phyloP scores from a whole-genome alignment of 352 stramenopile genomes.

The Pythium plurisporium region DNA sequence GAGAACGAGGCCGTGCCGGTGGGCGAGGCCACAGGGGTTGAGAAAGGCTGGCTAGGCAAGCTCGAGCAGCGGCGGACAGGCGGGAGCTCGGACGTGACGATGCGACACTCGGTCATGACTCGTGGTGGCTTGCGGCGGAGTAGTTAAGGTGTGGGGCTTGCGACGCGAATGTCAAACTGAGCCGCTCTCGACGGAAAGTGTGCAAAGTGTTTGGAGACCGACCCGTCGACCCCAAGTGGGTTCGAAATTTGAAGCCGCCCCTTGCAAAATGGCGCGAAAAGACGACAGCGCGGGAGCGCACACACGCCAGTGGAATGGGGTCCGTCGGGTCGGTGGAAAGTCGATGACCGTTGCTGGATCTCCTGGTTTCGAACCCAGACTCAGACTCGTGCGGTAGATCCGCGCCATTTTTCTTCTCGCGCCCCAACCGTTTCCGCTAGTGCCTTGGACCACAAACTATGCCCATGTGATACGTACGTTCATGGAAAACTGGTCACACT shows the following conservation, averaged over 20 bases:
- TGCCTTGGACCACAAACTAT: too few species aligned
- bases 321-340: not conserved
- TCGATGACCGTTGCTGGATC: not conserved
- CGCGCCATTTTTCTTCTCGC: not conserved
- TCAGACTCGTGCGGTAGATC: not conserved
- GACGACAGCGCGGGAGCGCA: not conserved
- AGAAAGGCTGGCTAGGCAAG: too few species aligned
- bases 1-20: not conserved
- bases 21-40: conserved; percentile 6
- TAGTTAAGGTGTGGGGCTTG: not conserved
- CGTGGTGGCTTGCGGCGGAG: not conserved
- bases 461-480: not conserved
- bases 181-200: not conserved
- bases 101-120: conserved; percentile 11
- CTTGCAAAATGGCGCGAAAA: conserved; percentile 20
- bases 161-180: conserved; percentile 8
- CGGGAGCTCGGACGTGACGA: not conserved
- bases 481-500: not conserved
- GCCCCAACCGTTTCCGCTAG: not conserved
- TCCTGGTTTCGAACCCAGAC: not conserved
- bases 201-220: not conserved
- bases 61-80: not conserved
- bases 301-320: not conserved
- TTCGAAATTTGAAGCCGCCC: conserved; percentile 19
- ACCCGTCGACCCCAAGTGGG: not conserved